Evolutionary conservation across 2,329 filamentous ascomycete genomes (phyloP), one percentile per base, ranked within the genome.

Genomic region (Diaporthe citrichinensis): DNA sequence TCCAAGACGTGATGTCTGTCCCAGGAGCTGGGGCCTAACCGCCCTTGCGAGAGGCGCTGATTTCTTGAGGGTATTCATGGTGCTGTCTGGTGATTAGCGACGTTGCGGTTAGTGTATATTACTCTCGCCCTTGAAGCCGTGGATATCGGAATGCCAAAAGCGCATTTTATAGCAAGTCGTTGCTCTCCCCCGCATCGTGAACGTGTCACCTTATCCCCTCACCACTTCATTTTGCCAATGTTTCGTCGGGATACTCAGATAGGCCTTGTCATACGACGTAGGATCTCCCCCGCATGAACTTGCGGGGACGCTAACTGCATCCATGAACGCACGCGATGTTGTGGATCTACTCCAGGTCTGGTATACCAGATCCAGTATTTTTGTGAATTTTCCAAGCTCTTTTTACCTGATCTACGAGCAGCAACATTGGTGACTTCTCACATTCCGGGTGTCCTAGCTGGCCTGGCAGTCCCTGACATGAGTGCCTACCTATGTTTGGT

Each of bases 281-380:
- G 65, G 65, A 53, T 68, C 31, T 51, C 28, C 65, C 65, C 65
- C 65, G 46, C 65, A 68, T 68, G 65, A 53, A 39, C 65, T 36
- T 53, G 65, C 46, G 46, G 65, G 65, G 46, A 39, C 46, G 31
- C 65, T 53, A 68, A 53, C 62, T 28, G 25, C 17, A 41, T 41
- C 59, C 12, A 25, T n/a, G 34, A 59, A 61, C 58, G 1, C 58
- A 8, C 4, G n/a, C 34, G 57, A 59, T 39, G 14, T 31, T 65
- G 39, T 31, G 25, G 59, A 20, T 20, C 59, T 31, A 25, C n/a
- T 31, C 25, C 4, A 46, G 59, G 20, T 31, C 59, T 53, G 31
- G 8, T 39, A 39, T 39, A 7, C 36, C 36, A 39, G 9, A 49
- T n/a, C 46, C 46, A 9, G 46, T 49, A n/a, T 49, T 23, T 15